Percentiles rank a stretch among this genome's conserved stretches.
Evolutionary conservation across 805 yeast species (phyloP).

Genomic region (Metschnikowia gelsemii): DNA sequence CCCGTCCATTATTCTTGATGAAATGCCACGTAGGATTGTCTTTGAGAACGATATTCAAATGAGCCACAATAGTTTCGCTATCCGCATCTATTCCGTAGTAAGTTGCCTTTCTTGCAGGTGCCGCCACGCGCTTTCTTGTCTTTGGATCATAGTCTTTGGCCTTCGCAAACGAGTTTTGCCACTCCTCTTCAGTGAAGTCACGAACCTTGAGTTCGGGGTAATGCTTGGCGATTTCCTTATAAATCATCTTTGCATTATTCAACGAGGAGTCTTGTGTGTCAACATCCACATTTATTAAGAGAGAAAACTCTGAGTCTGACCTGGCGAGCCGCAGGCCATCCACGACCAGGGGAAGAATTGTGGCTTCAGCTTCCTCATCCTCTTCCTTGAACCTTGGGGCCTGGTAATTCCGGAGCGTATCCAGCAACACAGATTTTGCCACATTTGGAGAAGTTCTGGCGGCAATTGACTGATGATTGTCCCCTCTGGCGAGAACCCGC

Average conservation of each 20-base stretch:
- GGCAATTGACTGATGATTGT: constrained; percentile 84
- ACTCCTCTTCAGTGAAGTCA: constrained; percentile 31
- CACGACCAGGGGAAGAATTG: constrained; percentile 4
- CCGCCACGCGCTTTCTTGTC: constrained; percentile 35
- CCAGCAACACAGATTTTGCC: constrained; percentile 23
- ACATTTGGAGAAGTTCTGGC: constrained; percentile 46
- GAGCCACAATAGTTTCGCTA: constrained; percentile 1
- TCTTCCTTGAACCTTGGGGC: constrained; percentile 13
- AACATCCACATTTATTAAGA: constrained; percentile 54
- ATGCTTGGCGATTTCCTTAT: constrained; percentile 21
- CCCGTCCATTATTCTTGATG: constrained; percentile 31
- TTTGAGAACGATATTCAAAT: constrained; percentile 17
- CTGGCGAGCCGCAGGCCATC: constrained; percentile 13
- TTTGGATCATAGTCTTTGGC: constrained; percentile 60
- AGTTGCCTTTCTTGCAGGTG: constrained; percentile 9
- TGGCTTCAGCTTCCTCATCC: constrained; percentile 4
- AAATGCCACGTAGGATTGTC: constrained; percentile 21
- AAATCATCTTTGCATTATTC: constrained; percentile 46
- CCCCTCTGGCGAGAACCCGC: constrained; percentile 71
- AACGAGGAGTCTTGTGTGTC: constrained; percentile 24
- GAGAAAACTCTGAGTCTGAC: constrained; percentile 62
- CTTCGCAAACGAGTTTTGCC: constrained; percentile 46
- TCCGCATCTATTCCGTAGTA: constrained; percentile 16
- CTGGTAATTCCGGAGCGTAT: constrained; percentile 11
- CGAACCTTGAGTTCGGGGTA: constrained; percentile 11